A percentile compares a stretch with the other conserved stretches of the same genome.
phyloP scores from a whole-genome alignment of 371 early-diverging fungal species.

The Mucor plumbeus region DNA sequence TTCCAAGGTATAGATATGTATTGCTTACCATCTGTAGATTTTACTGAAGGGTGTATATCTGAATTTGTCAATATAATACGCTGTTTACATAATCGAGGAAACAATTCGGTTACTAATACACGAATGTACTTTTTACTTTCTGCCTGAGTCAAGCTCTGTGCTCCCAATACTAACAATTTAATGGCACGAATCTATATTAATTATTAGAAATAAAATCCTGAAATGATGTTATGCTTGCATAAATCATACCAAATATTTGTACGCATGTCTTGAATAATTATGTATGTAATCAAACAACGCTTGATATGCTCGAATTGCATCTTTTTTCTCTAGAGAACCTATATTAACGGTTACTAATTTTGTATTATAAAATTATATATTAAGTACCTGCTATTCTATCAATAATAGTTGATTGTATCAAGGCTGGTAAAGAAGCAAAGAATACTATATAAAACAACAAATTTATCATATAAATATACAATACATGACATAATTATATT shows the following conservation, averaged over 20 bases:
- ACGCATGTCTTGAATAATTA: slow-evolving; percentile 47
- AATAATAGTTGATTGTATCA: slow-evolving; percentile 44
- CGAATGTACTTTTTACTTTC: slow-evolving; percentile 34
- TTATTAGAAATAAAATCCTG: not conserved
- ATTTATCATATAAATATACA: not conserved
- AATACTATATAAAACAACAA: slow-evolving; percentile 26
- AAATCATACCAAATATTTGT: slow-evolving; percentile 41
- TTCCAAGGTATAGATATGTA: slow-evolving; percentile 43
- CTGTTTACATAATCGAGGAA: slow-evolving; percentile 44
- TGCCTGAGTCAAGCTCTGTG: slow-evolving; percentile 23
- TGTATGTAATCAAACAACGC: slow-evolving; percentile 46
- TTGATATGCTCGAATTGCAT: slow-evolving; percentile 39
- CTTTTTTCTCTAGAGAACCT: slow-evolving; percentile 37
- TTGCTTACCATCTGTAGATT: slow-evolving; percentile 48
- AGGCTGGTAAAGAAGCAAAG: slow-evolving; percentile 40
- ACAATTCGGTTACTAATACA: slow-evolving; percentile 40
- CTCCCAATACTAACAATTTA: slow-evolving; percentile 31
- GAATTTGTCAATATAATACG: slow-evolving; percentile 33
- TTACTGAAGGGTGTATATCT: slow-evolving; percentile 34
- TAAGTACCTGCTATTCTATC: slow-evolving; percentile 38
- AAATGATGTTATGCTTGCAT: not conserved
- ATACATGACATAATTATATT: slow-evolving; percentile 3
- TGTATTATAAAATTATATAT: not conserved
- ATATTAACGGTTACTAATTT: not conserved
- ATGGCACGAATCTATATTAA: slow-evolving; percentile 39